A percentile compares a stretch with the other conserved stretches of the same genome.
These are phyloP conservation scores for Rhodosporidiobolus sp. DNA, from an alignment of 768 basidiomycete genomes.

Conservation along the genomic window DNA sequence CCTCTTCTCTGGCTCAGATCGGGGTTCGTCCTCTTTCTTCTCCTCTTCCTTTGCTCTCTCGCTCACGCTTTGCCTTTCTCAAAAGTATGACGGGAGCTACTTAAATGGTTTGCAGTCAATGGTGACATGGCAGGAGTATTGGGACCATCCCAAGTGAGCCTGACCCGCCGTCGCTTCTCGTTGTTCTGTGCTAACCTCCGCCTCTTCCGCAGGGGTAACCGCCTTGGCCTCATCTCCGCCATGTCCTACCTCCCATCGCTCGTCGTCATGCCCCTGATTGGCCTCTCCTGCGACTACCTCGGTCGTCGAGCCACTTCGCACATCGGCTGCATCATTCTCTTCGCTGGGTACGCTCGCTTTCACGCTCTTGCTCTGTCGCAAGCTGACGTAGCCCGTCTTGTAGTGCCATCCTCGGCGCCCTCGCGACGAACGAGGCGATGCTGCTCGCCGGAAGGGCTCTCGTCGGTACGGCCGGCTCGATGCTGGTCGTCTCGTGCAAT, in stretches of 20 bases:
- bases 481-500: constrained; percentile 6
- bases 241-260: constrained; percentile 20
- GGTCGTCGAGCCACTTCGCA: background rate
- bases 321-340: constrained; percentile 6
- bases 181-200: too few species aligned
- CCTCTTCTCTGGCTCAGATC: too few species aligned
- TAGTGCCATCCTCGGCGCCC: constrained; percentile 14
- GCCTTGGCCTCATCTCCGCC: constrained; percentile 42
- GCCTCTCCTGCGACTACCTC: constrained; percentile 9
- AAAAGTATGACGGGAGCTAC: constrained; percentile 25
- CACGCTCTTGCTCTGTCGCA: too few species aligned
- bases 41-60: too few species aligned
- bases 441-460: constrained; percentile 31
- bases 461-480: constrained; percentile 25
- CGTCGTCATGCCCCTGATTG: constrained; percentile 10
- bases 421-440: constrained; percentile 21
- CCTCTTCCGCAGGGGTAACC: constrained; percentile 29
- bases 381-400: too few species aligned
- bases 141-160: constrained; percentile 22
- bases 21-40: too few species aligned
- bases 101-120: constrained; percentile 42
- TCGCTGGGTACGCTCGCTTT: background rate
- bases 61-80: too few species aligned
- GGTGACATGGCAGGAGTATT: constrained; percentile 36
- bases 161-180: too few species aligned